Evolutionary conservation across 2,329 filamentous ascomycete species (phyloP).

Genomic region (Fusarium penzigii): DNA sequence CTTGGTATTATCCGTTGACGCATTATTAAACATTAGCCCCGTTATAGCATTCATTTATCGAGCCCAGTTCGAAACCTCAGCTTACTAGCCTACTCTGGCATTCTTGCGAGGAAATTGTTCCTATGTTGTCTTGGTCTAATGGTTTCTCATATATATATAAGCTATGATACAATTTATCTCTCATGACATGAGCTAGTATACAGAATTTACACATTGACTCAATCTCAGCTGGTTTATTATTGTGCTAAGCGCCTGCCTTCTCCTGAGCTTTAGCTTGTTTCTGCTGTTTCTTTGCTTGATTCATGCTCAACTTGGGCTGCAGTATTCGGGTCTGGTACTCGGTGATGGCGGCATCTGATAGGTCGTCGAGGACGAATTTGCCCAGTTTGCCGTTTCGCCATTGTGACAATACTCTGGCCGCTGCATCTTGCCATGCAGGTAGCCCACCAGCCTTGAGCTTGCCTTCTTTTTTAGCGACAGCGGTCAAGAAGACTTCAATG

Average conservation of each 20-base stretch:
- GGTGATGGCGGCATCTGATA: conserved; percentile 61
- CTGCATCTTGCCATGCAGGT: conserved; percentile 71
- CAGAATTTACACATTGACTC: conserved; percentile 11
- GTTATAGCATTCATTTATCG: background rate
- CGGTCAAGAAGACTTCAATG: conserved; percentile 68
- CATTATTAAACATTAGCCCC: no score
- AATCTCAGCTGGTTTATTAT: background rate
- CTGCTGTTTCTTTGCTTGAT: conserved; percentile 67
- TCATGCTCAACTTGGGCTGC: conserved; percentile 59
- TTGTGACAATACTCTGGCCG: conserved; percentile 76
- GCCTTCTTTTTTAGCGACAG: conserved; percentile 73
- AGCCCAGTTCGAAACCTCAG: background rate
- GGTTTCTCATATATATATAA: background rate
- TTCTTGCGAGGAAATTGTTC: background rate
- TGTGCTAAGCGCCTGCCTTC: conserved; percentile 31
- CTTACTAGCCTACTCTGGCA: conserved; percentile 10
- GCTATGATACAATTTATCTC: background rate
- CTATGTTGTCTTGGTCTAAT: background rate
- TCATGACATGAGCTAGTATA: conserved; percentile 3
- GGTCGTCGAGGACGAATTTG: conserved; percentile 75
- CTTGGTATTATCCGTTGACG: no score
- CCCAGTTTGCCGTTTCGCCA: conserved; percentile 81
- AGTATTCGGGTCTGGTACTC: conserved; percentile 48
- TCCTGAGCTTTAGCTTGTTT: conserved; percentile 59
- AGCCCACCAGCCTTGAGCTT: conserved; percentile 72